Evolutionary conservation across 768 basidiomycete species (phyloP), one percentile per base, ranked within the genome.

Genomic region (Macrolepiota dolichaula): DNA sequence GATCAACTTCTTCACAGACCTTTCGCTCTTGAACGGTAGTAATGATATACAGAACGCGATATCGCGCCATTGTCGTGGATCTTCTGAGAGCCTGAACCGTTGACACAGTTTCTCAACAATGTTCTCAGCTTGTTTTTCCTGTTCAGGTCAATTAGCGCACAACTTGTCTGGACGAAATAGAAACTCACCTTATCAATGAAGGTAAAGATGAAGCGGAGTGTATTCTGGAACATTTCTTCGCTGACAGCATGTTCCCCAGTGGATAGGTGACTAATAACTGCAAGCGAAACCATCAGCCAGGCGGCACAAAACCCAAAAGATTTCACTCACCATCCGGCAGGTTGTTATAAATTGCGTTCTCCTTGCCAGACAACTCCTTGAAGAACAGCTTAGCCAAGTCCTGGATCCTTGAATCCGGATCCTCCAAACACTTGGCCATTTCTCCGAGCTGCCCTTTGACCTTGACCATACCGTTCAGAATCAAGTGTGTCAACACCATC

Each of bases 341-440:
- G 72, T 99, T 99, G 74, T 98, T 98, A 72, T 98, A 98, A 60
- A 99, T 96, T 6, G 96, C 97, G 71, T 99, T 99, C 67, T 98
- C 97, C 76, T 98, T 99, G 27, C 93, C 95, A 36, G 93, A 89
- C 55, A 99, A 76, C 70, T 98, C 96, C 22, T 86, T 91, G 79
- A 99, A 99, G 85, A 99, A 99, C 53, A 99, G 72, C 73, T 95
- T 96, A n/a, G 97, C 96, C 40, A 99, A 81, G 68, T 98, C 96
- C 17, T 91, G 85, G 62, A 99, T 90, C 13, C 96, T 76, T 50
- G 80, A 80, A 60, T 98, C 96, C 24, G 84, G 80, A 72, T 98
- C 96, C 75, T 98, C 95, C 6, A 98, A 76, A 71, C 97, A 98
- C 74, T 99, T 98, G n/a, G 96, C 97, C 96, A 99, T 98, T 80